Evolutionary conservation across 2,329 filamentous ascomycete genomes (phyloP).

Genomic region (Pochonia chlamydosporia): DNA sequence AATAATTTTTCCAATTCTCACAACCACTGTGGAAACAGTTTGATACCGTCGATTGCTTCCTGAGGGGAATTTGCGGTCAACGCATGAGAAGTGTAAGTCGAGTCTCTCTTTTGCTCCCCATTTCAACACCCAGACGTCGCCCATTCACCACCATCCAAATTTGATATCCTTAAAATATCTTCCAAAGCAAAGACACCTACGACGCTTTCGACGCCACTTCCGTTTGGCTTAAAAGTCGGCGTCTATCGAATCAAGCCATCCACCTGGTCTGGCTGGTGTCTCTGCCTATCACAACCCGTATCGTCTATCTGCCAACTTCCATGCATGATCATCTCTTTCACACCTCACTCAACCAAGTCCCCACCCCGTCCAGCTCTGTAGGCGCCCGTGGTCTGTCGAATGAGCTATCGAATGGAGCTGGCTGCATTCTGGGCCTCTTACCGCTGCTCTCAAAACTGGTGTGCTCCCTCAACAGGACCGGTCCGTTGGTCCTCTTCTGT

Average conservation of each 20-base stretch:
- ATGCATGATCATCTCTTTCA: conserved; percentile 8
- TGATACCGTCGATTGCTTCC: neutral
- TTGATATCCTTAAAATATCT: neutral
- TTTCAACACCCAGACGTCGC: neutral
- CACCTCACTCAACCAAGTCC: conserved; percentile 18
- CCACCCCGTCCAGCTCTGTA: conserved; percentile 19
- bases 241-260: conserved; percentile 6
- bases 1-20: too few species aligned
- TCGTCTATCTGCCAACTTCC: conserved; percentile 1
- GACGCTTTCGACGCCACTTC: conserved; percentile 37
- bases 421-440: conserved; percentile 18
- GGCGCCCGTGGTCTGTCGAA: conserved; percentile 30
- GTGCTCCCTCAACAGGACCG: conserved; percentile 33
- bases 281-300: conserved; percentile 7
- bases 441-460: conserved; percentile 44
- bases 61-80: too few species aligned
- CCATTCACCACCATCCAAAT: neutral
- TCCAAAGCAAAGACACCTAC: neutral
- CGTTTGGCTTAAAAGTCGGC: conserved; percentile 1
- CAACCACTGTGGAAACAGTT: neutral
- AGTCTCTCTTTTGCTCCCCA: neutral
- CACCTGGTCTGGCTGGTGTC: conserved; percentile 2
- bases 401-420: conserved; percentile 14
- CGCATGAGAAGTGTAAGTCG: neutral
- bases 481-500: conserved; percentile 28